Evolutionary conservation across 345 rosid species (phyloP).

Genomic region (Bretschneidera sinensis): DNA sequence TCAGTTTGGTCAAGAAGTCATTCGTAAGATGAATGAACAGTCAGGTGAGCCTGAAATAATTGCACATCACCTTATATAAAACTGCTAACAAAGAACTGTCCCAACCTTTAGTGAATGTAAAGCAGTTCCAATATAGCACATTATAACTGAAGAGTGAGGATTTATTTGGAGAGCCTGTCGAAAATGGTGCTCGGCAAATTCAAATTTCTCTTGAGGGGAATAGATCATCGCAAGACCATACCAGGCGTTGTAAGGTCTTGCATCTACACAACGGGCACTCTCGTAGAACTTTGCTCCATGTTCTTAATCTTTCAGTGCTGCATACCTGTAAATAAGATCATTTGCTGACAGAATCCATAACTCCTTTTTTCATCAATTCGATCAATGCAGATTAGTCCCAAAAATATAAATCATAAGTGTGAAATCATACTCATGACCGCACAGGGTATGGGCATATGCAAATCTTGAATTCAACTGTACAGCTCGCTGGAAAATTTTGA

Average conservation of each 20-base stretch:
- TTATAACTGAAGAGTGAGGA: constrained; percentile 77
- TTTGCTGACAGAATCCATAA: neutral
- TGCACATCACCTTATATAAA: neutral
- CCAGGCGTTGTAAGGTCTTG: constrained; percentile 88
- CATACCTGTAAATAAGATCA: constrained; percentile 44
- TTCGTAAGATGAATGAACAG: neutral
- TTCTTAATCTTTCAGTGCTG: constrained; percentile 74
- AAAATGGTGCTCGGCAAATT: constrained; percentile 87
- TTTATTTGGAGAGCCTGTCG: constrained; percentile 70
- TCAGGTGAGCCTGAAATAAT: neutral
- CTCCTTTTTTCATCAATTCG: neutral
- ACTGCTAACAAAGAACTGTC: neutral
- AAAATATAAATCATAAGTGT: constrained; percentile 9
- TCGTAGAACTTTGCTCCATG: constrained; percentile 73
- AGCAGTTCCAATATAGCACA: constrained; percentile 86
- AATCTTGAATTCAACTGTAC: constrained; percentile 74
- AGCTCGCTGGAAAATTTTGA: constrained; percentile 82
- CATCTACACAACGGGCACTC: constrained; percentile 67
- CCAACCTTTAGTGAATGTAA: constrained; percentile 72
- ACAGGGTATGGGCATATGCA: constrained; percentile 88
- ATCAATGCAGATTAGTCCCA: constrained; percentile 6
- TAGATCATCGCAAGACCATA: constrained; percentile 90
- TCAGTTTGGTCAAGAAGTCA: neutral
- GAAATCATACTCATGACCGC: constrained; percentile 89
- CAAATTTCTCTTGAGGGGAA: constrained; percentile 77